Conservation (phyloP, 2,329 filamentous ascomycete genomes). For the Thelonectria blattea region DNA sequence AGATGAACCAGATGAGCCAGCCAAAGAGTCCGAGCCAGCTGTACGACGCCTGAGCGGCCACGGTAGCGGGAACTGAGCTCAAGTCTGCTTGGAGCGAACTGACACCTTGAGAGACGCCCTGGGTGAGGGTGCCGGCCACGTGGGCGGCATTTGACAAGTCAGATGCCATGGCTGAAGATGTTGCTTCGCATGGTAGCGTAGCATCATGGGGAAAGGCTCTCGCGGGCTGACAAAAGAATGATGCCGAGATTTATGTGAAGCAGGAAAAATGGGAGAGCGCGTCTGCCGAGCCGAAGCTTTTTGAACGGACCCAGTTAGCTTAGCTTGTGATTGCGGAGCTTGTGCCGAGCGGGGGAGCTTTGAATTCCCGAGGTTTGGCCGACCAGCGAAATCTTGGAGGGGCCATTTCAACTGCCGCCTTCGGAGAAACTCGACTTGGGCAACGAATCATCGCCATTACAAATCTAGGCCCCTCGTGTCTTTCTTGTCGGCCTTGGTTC, state of each 20-base stretch:
- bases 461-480: conserved; percentile 6
- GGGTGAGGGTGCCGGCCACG: conserved; percentile 42
- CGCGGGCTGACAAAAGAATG: conserved; percentile 16
- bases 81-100: conserved; percentile 48
- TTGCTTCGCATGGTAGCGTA: conserved; percentile 40
- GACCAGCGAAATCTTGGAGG: conserved; percentile 31
- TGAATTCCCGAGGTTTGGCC: conserved; percentile 36
- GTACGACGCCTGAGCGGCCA: conserved; percentile 47
- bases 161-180: conserved; percentile 49
- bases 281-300: conserved; percentile 22
- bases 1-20: conserved; percentile 58
- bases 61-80: conserved; percentile 43
- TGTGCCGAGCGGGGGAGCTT: conserved; percentile 19
- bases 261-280: conserved; percentile 30
- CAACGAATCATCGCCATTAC: conserved; percentile 13
- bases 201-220: conserved; percentile 45
- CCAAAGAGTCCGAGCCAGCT: conserved; percentile 66
- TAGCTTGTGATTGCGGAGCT: conserved; percentile 41
- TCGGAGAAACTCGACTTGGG: conserved; percentile 12
- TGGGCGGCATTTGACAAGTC: conserved; percentile 47
- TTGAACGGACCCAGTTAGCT: conserved; percentile 30
- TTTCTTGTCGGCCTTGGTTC: not conserved
- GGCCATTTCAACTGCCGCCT: conserved; percentile 23
- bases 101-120: conserved; percentile 42
- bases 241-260: conserved; percentile 30